A percentile compares a stretch with the other conserved stretches of the same genome.
Evolutionary conservation across 1,284 basidiomycete species (phyloP).

Genomic region (Trametes versicolor): DNA sequence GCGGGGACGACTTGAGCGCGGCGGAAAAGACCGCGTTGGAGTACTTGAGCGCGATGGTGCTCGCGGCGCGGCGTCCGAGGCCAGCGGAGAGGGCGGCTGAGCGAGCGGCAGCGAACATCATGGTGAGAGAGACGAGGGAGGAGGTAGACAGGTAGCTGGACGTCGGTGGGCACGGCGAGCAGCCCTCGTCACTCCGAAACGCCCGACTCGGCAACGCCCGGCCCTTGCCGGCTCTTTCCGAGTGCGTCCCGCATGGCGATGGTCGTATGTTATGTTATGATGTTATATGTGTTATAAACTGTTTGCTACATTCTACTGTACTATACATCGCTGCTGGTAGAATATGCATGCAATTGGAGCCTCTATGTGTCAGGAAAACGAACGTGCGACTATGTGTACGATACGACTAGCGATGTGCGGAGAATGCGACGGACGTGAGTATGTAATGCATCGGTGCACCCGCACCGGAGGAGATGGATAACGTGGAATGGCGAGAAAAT

Average conservation of each 20-base stretch:
- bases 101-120: slow-evolving; percentile 56
- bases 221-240: slow-evolving; percentile 21
- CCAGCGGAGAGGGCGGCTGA: slow-evolving; percentile 54
- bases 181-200: slow-evolving; percentile 31
- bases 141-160: slow-evolving; percentile 23
- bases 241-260: background rate
- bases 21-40: slow-evolving; percentile 95
- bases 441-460: slow-evolving; percentile 18
- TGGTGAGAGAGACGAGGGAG: slow-evolving; percentile 19
- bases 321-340: slow-evolving; percentile 13
- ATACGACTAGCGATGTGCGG: slow-evolving; percentile 21
- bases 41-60: slow-evolving; percentile 88
- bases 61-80: slow-evolving; percentile 73
- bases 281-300: background rate
- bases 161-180: slow-evolving; percentile 21
- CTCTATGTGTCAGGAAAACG: slow-evolving; percentile 10
- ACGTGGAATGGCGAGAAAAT: slow-evolving; percentile 1
- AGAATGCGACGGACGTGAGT: slow-evolving; percentile 1
- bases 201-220: slow-evolving; percentile 37
- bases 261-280: background rate
- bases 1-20: slow-evolving; percentile 87
- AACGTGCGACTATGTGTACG: slow-evolving; percentile 17
- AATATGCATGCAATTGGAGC: slow-evolving; percentile 7
- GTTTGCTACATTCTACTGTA: background rate
- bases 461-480: slow-evolving; percentile 4